Conservation (phyloP, 495 filamentous ascomycete genomes). For the Jackrogersella multiformis region DNA sequence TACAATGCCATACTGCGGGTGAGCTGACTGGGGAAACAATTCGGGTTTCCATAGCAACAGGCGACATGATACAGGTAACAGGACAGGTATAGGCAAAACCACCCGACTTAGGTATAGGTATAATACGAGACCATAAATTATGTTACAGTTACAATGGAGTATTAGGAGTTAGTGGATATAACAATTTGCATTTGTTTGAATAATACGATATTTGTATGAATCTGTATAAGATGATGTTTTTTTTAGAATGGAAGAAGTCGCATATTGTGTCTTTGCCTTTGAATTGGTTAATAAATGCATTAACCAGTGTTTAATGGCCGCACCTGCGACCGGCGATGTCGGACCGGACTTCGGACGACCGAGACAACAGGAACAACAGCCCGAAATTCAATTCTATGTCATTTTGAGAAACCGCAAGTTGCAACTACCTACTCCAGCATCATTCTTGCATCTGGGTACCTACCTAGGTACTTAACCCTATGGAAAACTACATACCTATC, state of each 20-base stretch:
- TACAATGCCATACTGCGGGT: background rate
- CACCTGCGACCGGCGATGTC: slow-evolving; percentile 37
- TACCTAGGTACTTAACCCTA: background rate
- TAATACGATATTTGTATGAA: background rate
- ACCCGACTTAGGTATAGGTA: too few species aligned
- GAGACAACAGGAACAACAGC: background rate
- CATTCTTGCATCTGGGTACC: background rate
- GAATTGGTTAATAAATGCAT: too few species aligned
- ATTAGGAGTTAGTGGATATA: background rate
- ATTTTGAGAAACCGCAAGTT: slow-evolving; percentile 15
- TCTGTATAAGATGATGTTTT: background rate
- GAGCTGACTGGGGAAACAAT: slow-evolving; percentile 6
- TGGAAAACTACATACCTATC: too few species aligned
- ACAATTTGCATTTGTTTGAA: slow-evolving; percentile 1
- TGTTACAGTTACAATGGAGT: too few species aligned
- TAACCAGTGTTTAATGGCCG: too few species aligned
- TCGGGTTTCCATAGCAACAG: slow-evolving; percentile 39
- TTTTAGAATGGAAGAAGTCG: slow-evolving; percentile 1
- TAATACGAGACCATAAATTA: too few species aligned
- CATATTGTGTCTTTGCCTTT: background rate
- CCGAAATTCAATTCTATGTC: slow-evolving; percentile 38
- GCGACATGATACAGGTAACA: too few species aligned
- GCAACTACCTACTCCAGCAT: background rate
- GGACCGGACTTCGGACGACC: slow-evolving; percentile 40
- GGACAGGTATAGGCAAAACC: too few species aligned